These are phyloP conservation scores for Diplogelasinospora grovesii DNA, from an alignment of 495 filamentous ascomycete genomes.

Conservation along the genomic window DNA sequence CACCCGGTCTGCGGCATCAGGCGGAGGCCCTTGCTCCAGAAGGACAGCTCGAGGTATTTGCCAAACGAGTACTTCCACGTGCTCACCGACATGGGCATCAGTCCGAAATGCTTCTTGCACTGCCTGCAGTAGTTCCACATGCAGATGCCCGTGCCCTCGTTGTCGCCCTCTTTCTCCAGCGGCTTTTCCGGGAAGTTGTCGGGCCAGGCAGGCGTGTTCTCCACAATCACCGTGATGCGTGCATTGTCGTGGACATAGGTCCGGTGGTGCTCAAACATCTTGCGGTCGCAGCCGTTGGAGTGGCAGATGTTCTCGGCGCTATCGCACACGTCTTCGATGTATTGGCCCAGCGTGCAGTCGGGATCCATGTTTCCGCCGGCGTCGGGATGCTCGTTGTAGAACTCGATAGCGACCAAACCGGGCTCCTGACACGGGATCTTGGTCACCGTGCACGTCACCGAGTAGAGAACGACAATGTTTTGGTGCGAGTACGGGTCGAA, in stretches of 20 bases:
- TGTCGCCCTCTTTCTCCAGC: conserved; percentile 31
- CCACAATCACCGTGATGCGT: conserved; percentile 81
- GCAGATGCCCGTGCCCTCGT: conserved; percentile 57
- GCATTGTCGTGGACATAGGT: conserved; percentile 97
- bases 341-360: conserved; percentile 91
- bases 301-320: conserved; percentile 68
- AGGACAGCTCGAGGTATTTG: conserved; percentile 94
- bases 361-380: conserved; percentile 56
- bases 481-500: conserved; percentile 95
- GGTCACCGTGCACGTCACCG: conserved; percentile 81
- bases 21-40: conserved; percentile 83
- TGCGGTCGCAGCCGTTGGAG: conserved; percentile 77
- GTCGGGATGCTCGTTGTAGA: conserved; percentile 83
- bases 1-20: conserved; percentile 71
- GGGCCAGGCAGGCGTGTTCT: conserved; percentile 49
- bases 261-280: conserved; percentile 88
- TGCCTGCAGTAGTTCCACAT: conserved; percentile 98
- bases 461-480: conserved; percentile 91
- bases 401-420: conserved; percentile 75
- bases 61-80: conserved; percentile 99
- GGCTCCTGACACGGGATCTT: conserved; percentile 90
- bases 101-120: conserved; percentile 81
- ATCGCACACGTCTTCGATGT: conserved; percentile 84
- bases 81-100: conserved; percentile 87
- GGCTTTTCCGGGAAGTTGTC: conserved; percentile 37